Base-by-base conservation (phyloP, 169 alveolate genomes). In the Cytauxzoon felis region DNA sequence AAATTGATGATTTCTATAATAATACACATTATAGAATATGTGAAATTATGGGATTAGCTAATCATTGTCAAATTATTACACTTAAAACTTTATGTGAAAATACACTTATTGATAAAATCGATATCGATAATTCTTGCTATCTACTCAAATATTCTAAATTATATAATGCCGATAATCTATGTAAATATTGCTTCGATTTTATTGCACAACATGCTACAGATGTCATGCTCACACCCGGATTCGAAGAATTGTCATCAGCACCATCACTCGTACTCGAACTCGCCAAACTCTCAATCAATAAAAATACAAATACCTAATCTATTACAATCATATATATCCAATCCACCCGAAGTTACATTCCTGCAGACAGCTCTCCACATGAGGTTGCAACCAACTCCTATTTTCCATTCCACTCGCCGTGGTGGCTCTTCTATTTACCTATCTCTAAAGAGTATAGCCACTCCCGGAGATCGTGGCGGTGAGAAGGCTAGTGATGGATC, bases 181-280 rank as follows among this genome's bases (percentile, higher is more conserved):
- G 81, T 4, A 72, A 76, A 45, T 32, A 60, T 52, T 76, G 86
- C 75, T 76, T 76, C 30, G 63, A 64, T 64, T 76, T 65, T 53
- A 76, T 76, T 29, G 36, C 68, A 13, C 81, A 76, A 71, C 62
- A 76, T 47, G 80, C 86, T 24, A 67, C 80, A 21, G 81, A 76
- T 24, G 86, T 76, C 29, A 76, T 76, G 86, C 80, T 63, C 11
- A 76, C 86, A 2, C 75, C 81, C 8, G 80, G 79, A 13, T 76
- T 76, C 56, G 86, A 76, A 60, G 86, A 76, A 51, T 76, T 76
- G 16, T 76, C 86, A n/a, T 65, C 81, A 0, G 76, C 67, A 33
- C 86, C 86, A 11, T 64, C 86, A 30, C 78, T 76, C 57, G 86
- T 76, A 9, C 38, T 76, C 65, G 86, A 76, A 69, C 56, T 76